Evolutionary conservation across 768 basidiomycete genomes (phyloP).

Genomic region (Lactarius hengduanensis): DNA sequence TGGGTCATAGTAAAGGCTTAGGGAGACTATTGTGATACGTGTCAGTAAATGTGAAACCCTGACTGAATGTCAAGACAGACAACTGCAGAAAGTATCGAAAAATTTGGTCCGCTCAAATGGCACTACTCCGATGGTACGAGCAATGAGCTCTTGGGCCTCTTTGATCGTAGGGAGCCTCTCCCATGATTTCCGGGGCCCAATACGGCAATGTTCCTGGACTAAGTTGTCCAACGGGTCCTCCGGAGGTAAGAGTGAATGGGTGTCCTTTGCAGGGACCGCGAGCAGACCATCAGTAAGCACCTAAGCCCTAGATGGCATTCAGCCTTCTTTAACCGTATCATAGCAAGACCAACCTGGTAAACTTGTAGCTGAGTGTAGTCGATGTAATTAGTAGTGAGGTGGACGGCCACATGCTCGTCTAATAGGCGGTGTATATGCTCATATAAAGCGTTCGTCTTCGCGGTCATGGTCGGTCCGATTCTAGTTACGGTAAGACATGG

Average conservation of each 20-base stretch:
- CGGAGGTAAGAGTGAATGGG: constrained; percentile 21
- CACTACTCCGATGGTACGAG: not conserved
- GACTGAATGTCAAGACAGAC: constrained; percentile 4
- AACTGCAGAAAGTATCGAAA: not conserved
- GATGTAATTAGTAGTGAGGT: constrained; percentile 22
- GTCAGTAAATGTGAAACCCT: not conserved
- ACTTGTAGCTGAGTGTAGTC: constrained; percentile 22
- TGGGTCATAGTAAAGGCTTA: not conserved
- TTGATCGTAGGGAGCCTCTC: constrained; percentile 13
- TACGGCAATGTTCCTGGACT: constrained; percentile 3
- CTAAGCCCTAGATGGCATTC: constrained; percentile 3
- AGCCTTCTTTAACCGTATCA: not conserved
- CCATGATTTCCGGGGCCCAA: not conserved
- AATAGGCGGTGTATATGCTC: constrained; percentile 26
- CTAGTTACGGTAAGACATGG: not conserved
- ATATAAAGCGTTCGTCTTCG: constrained; percentile 6
- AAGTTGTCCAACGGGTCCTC: constrained; percentile 24
- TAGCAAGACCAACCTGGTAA: constrained; percentile 19
- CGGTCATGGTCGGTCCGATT: constrained; percentile 4
- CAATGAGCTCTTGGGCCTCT: constrained; percentile 11
- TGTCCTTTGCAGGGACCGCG: constrained; percentile 17
- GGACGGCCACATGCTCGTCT: constrained; percentile 19
- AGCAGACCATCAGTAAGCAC: constrained; percentile 13
- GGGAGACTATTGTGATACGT: constrained; percentile 4
- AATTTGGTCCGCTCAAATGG: not conserved